These are phyloP conservation scores for Waltergamsia citrina DNA, from an alignment of 2,329 filamentous ascomycete genomes.

Conservation along the genomic window DNA sequence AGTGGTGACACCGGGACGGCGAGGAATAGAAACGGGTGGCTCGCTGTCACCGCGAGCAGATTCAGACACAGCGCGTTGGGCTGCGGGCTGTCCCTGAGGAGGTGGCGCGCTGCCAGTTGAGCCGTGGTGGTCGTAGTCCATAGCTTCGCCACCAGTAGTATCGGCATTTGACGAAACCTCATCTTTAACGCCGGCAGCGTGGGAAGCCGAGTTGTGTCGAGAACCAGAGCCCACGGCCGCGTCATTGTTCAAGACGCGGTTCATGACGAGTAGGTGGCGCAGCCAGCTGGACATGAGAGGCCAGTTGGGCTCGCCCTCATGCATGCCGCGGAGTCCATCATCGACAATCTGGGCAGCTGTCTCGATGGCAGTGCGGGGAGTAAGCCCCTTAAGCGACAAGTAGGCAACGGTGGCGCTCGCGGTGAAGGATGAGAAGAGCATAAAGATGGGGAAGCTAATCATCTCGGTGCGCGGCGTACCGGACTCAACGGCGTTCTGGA, in stretches of 20 bases:
- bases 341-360: slow-evolving; percentile 47
- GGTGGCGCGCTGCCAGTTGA: slow-evolving; percentile 11
- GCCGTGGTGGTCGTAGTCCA: slow-evolving; percentile 45
- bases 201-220: slow-evolving; percentile 15
- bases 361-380: slow-evolving; percentile 45
- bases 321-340: slow-evolving; percentile 49
- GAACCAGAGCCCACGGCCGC: slow-evolving; percentile 22
- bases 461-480: slow-evolving; percentile 47
- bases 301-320: slow-evolving; percentile 50
- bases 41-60: slow-evolving; percentile 38
- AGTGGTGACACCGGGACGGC: slow-evolving; percentile 45
- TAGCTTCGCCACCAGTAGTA: slow-evolving; percentile 38
- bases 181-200: slow-evolving; percentile 34
- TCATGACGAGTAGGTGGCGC: slow-evolving; percentile 51
- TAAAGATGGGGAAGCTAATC: slow-evolving; percentile 54
- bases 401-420: slow-evolving; percentile 52
- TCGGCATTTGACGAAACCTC: slow-evolving; percentile 45
- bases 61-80: slow-evolving; percentile 25
- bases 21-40: slow-evolving; percentile 35
- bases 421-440: slow-evolving; percentile 54
- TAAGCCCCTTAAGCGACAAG: slow-evolving; percentile 51
- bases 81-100: slow-evolving; percentile 15
- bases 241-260: slow-evolving; percentile 47
- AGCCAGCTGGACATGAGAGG: slow-evolving; percentile 50
- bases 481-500: slow-evolving; percentile 44